Base-by-base conservation (phyloP, 1,139 yeast species). In the Zygosaccharomyces pseudobailii region DNA sequence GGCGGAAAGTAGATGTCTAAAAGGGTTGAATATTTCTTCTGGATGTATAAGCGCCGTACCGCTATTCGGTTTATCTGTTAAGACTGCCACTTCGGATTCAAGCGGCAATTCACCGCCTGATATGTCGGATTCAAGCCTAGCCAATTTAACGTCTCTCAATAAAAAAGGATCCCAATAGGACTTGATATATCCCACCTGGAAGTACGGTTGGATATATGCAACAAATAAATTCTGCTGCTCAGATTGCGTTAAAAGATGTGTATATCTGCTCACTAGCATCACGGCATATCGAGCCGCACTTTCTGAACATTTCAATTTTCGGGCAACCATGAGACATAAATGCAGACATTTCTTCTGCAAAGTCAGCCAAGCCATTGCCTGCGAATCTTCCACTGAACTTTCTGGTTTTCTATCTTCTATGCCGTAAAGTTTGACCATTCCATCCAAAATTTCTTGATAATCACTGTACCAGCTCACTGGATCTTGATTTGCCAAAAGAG, bases 141-240 rank as follows among this genome's bases (percentile, higher is more conserved):
- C 70, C 40, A 68, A 67, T 25, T 68, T 66, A 5, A 82, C 71
- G 36, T 72, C 76, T 48, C 92, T 71, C 0, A 87, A 71, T 8
- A 87, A 52, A 54, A 73, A 79, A 0, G 86, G 84, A 62, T 87
- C 96, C 85, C 90, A 85, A 57, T 86, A 86, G 1, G 56, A 67
- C 40, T 49, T 54, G 43, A 52, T 66, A 61, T 48, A 27, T 2
- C 50, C 52, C 4, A 53, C 52, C 6, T 44, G 42, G 27, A 59
- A 55, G 4, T 58, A 52, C 3, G 64, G 55, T 3, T 56, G 52
- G 43, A 65, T 59, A n/a, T 62, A 49, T 1, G 62, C 62, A 3
- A 50, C 47, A 21, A 63, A 48, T 4, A 69, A 48, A 13, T 59
- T 55, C 3, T 65, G 51, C 54, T 82, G 87, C 51, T 82, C 86